Percentiles rank a stretch among this genome's conserved stretches.
These are phyloP conservation scores for Candida koratica DNA, from an alignment of 805 yeast species.

Conservation along the genomic window DNA sequence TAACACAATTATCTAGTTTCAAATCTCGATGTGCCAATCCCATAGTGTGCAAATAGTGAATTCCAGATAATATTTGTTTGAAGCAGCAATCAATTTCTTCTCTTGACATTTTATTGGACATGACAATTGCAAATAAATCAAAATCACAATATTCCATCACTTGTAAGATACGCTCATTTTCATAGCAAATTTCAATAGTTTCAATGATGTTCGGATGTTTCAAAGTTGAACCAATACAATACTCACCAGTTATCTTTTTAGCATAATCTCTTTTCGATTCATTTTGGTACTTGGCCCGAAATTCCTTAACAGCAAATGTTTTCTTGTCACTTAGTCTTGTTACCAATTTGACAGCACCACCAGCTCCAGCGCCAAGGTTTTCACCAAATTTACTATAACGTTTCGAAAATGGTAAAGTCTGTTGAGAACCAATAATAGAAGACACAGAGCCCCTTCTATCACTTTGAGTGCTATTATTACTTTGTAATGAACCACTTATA, in stretches of 20 bases:
- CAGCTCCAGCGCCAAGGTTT: conserved; percentile 80
- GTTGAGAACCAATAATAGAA: conserved; percentile 21
- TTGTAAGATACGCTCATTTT: conserved; percentile 69
- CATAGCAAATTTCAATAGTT: conserved; percentile 71
- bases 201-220: conserved; percentile 79
- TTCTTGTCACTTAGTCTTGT: conserved; percentile 64
- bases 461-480: conserved; percentile 25
- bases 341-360: conserved; percentile 76
- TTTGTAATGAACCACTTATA: conserved; percentile 19
- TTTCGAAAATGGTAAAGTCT: conserved; percentile 30
- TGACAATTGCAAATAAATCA: conserved; percentile 81
- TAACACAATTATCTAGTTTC: conserved; percentile 79
- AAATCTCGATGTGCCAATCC: conserved; percentile 83
- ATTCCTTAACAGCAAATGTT: conserved; percentile 81
- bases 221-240: conserved; percentile 77
- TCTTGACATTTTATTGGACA: conserved; percentile 80
- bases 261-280: conserved; percentile 75
- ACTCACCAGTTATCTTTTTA: conserved; percentile 85
- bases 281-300: conserved; percentile 65
- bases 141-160: conserved; percentile 93
- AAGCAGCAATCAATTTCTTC: conserved; percentile 80
- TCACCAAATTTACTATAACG: conserved; percentile 75
- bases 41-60: conserved; percentile 66
- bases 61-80: conserved; percentile 70
- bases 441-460: conserved; percentile 39